phyloP scores from a whole-genome alignment of 2,329 filamentous ascomycete genomes.

The Trichophyton benhamiae region DNA sequence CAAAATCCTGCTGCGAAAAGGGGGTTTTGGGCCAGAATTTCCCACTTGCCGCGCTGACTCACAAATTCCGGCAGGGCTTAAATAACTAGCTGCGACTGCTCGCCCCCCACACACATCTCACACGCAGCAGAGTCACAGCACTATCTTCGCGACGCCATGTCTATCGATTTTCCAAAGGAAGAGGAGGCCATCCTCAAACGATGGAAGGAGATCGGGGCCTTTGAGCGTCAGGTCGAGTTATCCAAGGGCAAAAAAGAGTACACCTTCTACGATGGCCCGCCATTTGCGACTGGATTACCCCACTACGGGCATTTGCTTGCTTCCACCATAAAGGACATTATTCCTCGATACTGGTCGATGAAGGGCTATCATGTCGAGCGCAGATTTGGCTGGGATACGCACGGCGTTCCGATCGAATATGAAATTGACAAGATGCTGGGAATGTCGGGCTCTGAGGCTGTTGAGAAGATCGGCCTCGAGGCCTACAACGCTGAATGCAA shows the following conservation, averaged over 20 bases:
- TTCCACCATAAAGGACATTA: constrained; percentile 94
- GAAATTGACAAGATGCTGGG: constrained; percentile 95
- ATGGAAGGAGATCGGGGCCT: constrained; percentile 89
- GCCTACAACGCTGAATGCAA: constrained; percentile 88
- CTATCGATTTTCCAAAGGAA: constrained; percentile 84
- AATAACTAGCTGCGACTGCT: not conserved
- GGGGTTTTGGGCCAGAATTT: not conserved
- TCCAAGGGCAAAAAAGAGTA: constrained; percentile 72
- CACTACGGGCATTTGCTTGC: constrained; percentile 70
- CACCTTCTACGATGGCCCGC: constrained; percentile 87
- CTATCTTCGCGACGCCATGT: constrained; percentile 43
- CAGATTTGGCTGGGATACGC: constrained; percentile 90
- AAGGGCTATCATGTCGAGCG: constrained; percentile 87
- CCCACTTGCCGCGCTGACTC: not conserved
- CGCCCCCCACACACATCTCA: not conserved
- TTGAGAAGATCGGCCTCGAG: constrained; percentile 71
- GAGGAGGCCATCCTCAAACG: constrained; percentile 72
- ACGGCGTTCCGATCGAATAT: constrained; percentile 88
- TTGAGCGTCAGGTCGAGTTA: constrained; percentile 75
- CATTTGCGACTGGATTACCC: constrained; percentile 59
- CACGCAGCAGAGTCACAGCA: not conserved
- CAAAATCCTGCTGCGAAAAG: not conserved
- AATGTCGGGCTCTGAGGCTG: constrained; percentile 76
- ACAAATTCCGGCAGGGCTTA: not conserved
- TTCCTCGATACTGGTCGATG: constrained; percentile 95